These are phyloP conservation scores for Hemileia vastatrix DNA, from an alignment of 1,284 basidiomycete genomes.

Conservation along the genomic window DNA sequence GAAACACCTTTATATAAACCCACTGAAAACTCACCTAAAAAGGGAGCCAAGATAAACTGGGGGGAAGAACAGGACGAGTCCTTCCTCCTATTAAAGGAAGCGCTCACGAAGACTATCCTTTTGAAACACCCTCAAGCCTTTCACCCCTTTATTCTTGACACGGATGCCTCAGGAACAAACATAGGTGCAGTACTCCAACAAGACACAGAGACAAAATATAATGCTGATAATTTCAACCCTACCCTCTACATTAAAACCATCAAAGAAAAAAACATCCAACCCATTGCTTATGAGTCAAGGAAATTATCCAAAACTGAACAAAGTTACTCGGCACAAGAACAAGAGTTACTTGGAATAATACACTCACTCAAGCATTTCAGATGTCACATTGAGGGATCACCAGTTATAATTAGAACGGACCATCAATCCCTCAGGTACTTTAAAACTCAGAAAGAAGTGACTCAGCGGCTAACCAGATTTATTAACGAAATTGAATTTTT, in stretches of 20 bases:
- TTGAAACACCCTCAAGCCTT: constrained; percentile 6
- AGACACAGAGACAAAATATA: neutral
- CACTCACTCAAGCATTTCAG: constrained; percentile 3
- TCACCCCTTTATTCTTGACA: neutral
- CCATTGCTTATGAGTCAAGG: constrained; percentile 1
- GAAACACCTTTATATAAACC: neutral
- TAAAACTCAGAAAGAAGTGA: constrained; percentile 5
- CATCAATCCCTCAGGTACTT: constrained; percentile 7
- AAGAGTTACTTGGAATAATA: neutral
- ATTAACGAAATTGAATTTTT: constrained; percentile 6
- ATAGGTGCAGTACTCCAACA: constrained; percentile 13
- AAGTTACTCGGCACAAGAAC: constrained; percentile 2
- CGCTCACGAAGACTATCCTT: neutral
- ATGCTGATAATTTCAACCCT: neutral
- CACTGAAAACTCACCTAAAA: neutral
- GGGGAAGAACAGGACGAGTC: neutral
- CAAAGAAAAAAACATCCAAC: neutral
- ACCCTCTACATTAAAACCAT: neutral
- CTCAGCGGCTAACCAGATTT: neutral
- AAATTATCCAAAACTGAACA: constrained; percentile 9
- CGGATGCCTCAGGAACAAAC: neutral
- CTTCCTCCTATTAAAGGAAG: neutral
- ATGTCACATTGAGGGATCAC: constrained; percentile 1
- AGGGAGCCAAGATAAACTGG: neutral
- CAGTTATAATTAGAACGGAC: neutral